Evolutionary conservation across 1,139 yeast species (phyloP), one percentile per base, ranked within the genome.

Genomic region (Taiozyma sp.): DNA sequence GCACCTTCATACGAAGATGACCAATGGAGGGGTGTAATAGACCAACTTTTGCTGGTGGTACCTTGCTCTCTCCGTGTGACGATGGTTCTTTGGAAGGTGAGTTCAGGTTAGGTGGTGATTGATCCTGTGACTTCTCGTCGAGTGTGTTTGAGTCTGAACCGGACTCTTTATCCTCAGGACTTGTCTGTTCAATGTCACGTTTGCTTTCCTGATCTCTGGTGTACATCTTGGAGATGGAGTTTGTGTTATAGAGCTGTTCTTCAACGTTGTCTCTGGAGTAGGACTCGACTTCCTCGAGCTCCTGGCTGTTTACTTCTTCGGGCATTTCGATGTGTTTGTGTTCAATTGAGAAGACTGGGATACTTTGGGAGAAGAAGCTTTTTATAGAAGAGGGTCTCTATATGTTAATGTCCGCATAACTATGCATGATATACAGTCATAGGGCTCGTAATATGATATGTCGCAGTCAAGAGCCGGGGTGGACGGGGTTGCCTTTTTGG

Each of bases 11-110:
- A 38, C 65, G 54, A 9, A 55, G 14, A 16, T 46, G 47, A 2
- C 47, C 10, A 19, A 58, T 32, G 0, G 57, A 46, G 3, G 54
- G 46, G 45, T 57, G 52, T 23, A 55, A 48, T n/a, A 60, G 22
- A 1, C 55, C 54, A 23, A 60, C 62, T 48, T 57, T 60, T 22
- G 43, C 19, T 12, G 48, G 43, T n/a, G 52, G 46, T 40, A 47
- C 46, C 36, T 46, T 23, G 16, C 24, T 22, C 19, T 39, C 40
- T 16, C 22, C 27, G 1, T 13, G 36, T 14, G 19, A 32, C n/a
- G 36, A 32, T 32, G 36, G 19, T 32, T n/a, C 14, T n/a, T 3
- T 32, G 4, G 36, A 32, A n/a, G 16, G 19, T n/a, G 8, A 3
- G 4, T n/a, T 32, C 19, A 7, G 6, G 12, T 7, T 30, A 9